Percentiles rank a stretch among this genome's conserved stretches.
These are phyloP conservation scores for Globisporangium emineosum DNA, from an alignment of 352 stramenopile genomes.

Conservation along the genomic window DNA sequence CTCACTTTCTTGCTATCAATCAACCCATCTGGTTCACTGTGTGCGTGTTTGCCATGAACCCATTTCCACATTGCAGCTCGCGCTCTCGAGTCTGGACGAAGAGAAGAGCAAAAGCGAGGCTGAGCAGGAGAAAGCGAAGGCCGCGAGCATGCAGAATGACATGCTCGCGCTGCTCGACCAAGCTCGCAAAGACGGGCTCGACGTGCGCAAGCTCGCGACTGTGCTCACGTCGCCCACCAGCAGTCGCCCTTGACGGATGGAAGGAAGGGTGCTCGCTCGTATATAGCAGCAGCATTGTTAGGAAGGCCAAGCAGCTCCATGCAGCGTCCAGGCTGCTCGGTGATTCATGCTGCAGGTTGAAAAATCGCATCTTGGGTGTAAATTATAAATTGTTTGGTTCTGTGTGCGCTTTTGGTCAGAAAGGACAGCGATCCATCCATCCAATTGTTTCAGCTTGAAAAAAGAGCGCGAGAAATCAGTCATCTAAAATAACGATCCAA, in stretches of 20 bases:
- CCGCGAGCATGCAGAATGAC: conserved; percentile 57
- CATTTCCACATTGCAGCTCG: conserved; percentile 35
- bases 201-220: conserved; percentile 53
- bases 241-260: conserved; percentile 6
- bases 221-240: conserved; percentile 21
- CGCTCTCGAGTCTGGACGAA: conserved; percentile 79
- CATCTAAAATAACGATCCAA: background rate
- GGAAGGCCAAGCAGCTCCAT: background rate
- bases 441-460: background rate
- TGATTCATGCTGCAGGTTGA: too few species aligned
- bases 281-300: background rate
- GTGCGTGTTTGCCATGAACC: background rate
- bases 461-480: background rate
- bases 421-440: background rate
- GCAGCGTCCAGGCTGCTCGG: too few species aligned
- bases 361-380: background rate
- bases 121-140: conserved; percentile 58
- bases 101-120: conserved; percentile 59
- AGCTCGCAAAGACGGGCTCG: conserved; percentile 58
- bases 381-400: background rate
- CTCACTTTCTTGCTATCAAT: background rate
- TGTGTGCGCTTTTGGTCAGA: background rate
- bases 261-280: background rate
- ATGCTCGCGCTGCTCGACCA: conserved; percentile 69
- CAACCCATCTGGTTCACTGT: background rate